Percentiles rank a stretch among this genome's conserved stretches.
Conservation (phyloP, 2,329 filamentous ascomycete species). For the Alternaria longipes region DNA sequence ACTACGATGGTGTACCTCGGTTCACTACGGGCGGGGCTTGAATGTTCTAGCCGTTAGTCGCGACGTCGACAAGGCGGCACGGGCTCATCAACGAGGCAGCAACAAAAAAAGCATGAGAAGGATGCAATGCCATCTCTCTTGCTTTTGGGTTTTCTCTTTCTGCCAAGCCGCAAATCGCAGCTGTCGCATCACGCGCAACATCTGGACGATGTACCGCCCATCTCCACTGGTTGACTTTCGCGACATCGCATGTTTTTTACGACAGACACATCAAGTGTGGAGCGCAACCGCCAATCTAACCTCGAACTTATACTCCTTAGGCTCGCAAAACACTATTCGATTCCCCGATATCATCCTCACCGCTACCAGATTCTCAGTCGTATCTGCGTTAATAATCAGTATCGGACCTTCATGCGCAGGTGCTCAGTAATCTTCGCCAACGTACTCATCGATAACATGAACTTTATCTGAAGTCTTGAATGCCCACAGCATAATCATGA, state of each 20-base stretch:
- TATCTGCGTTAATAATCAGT: not conserved
- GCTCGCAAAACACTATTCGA: not conserved
- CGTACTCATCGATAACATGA: constrained; percentile 9
- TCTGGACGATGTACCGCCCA: not conserved
- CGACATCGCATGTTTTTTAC: not conserved
- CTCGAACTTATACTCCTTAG: not conserved
- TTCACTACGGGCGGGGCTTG: not conserved
- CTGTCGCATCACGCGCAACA: not conserved
- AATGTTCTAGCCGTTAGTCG: not conserved
- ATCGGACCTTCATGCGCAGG: not conserved
- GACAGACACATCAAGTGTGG: not conserved
- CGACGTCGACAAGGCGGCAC: not conserved
- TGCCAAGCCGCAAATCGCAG: not conserved
- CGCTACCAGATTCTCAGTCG: not conserved
- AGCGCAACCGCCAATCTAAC: not conserved
- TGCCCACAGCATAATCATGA: constrained; percentile 31
- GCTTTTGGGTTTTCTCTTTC: not conserved
- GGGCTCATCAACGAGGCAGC: not conserved
- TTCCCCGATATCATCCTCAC: not conserved
- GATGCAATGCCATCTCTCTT: not conserved
- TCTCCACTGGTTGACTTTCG: not conserved
- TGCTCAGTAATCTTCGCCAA: not conserved
- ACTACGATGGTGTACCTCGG: not conserved
- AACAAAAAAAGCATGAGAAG: not conserved
- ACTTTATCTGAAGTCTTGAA: constrained; percentile 23